Conservation (phyloP, 225 moss, liverwort and hornwort genomes). For the Pseudisothecium myosuroides region DNA sequence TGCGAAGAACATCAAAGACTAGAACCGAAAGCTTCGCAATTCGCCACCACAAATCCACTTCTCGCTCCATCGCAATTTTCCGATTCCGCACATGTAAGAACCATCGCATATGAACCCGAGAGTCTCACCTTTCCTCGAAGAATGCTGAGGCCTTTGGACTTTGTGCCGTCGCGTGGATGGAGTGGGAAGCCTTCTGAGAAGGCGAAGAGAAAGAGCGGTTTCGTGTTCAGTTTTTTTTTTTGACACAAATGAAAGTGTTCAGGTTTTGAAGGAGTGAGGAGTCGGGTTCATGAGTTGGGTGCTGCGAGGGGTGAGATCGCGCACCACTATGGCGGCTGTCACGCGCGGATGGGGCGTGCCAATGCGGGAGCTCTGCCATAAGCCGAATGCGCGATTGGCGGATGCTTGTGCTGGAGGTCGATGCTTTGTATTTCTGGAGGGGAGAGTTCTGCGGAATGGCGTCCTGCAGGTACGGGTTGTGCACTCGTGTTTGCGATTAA, state of each 20-base stretch:
- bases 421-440: constrained; percentile 11
- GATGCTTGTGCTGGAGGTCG: neutral
- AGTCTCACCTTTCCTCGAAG: neutral
- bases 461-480: constrained; percentile 13
- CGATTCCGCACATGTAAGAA: neutral
- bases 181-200: neutral
- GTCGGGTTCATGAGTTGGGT: constrained; percentile 33
- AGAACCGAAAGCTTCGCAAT: neutral
- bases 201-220: neutral
- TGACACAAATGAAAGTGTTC: too few species aligned
- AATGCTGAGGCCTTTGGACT: neutral
- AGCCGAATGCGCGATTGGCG: neutral
- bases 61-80: neutral
- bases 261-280: neutral
- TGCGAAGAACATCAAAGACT: neutral
- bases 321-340: constrained; percentile 13
- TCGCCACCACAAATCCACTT: neutral
- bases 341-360: constrained; percentile 9
- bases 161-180: neutral
- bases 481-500: neutral
- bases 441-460: neutral
- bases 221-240: too few species aligned
- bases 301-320: constrained; percentile 15
- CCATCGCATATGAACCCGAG: neutral
- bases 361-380: constrained; percentile 14